Conservation (phyloP, 305 asterid species). For the Fraxinus paxiana region DNA sequence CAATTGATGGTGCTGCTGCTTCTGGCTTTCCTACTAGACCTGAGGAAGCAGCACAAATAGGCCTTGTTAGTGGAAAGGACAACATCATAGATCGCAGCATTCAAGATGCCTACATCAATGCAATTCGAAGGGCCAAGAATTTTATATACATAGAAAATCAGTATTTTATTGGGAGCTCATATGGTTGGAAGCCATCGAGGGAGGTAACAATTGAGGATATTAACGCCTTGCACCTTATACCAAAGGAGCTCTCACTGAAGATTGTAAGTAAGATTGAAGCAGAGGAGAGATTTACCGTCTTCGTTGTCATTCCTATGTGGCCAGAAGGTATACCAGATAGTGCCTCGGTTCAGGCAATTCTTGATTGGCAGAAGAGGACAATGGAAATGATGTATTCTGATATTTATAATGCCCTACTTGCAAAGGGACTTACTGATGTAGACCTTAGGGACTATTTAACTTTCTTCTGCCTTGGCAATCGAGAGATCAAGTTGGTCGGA, state of each 20-base stretch:
- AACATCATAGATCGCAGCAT: constrained; percentile 71
- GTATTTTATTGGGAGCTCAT: constrained; percentile 82
- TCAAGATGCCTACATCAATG: constrained; percentile 78
- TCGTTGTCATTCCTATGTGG: constrained; percentile 91
- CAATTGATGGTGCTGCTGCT: constrained; percentile 75
- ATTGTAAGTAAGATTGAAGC: constrained; percentile 68
- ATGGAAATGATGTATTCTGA: constrained; percentile 91
- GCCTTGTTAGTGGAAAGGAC: constrained; percentile 67
- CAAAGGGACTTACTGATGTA: constrained; percentile 41
- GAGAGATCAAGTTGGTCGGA: constrained; percentile 41
- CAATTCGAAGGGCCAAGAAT: constrained; percentile 72
- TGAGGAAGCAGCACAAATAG: constrained; percentile 40
- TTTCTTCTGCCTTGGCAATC: constrained; percentile 83
- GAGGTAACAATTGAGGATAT: constrained; percentile 50
- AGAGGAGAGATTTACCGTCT: constrained; percentile 63
- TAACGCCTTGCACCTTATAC: constrained; percentile 68
- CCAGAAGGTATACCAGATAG: constrained; percentile 86
- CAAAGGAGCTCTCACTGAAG: constrained; percentile 77
- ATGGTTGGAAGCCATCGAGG: constrained; percentile 46
- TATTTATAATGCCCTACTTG: constrained; percentile 43
- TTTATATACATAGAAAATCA: constrained; percentile 86
- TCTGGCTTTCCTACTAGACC: constrained; percentile 50
- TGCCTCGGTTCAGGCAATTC: constrained; percentile 71
- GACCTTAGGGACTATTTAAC: constrained; percentile 67
- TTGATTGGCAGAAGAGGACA: constrained; percentile 90